Base-by-base conservation (phyloP, 768 basidiomycete species). In the Gymnopilus junonius region DNA sequence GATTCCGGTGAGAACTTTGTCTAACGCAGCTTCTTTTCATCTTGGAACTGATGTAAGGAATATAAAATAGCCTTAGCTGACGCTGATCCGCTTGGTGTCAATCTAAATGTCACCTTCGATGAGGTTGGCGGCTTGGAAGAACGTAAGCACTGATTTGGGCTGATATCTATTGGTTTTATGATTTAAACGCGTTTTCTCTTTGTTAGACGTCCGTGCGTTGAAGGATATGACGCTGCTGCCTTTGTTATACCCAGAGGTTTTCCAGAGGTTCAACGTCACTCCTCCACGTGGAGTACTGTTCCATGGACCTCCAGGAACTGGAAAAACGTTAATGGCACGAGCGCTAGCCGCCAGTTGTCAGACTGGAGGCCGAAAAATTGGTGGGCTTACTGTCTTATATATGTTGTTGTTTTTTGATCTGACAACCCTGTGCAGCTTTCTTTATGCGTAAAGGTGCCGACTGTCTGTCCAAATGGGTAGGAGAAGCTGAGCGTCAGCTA, bases 401-500 rank as follows among this genome's bases (percentile, higher is more conserved):
- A 20, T 14, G 6, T 31, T 27, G 3, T n/a, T 2, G 23, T 6
- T 6, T 11, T 10, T 50, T 55, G 8, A n/a, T 34, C 57, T 1
- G 58, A 31, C 54, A 62, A 32, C 20, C 31, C 39, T 21, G 8
- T 15, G 0, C 67, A 96, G 95, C 97, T 1, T 99, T 99, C 82
- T 99, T 97, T 83, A 99, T 99, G 97, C 91, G 97, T 53, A 99
- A 99, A 78, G 97, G 97, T 20, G 97, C 97, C 34, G 97, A 99
- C 76, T 94, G 93, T 67, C 83, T 99, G 29, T 96, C 95, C 7
- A 99, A 99, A 79, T 99, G 97, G 97, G 97, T 99, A 12, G 97
- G 97, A 56, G 97, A 99, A 78, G 97, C 97, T 5, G 97, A 99
- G 73, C 88, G 97, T 1, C 97, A 98, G 74, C 83, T 99, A 2